These are phyloP conservation scores for Alternaria postmessia DNA, from an alignment of 2,329 filamentous ascomycete species.

Conservation along the genomic window DNA sequence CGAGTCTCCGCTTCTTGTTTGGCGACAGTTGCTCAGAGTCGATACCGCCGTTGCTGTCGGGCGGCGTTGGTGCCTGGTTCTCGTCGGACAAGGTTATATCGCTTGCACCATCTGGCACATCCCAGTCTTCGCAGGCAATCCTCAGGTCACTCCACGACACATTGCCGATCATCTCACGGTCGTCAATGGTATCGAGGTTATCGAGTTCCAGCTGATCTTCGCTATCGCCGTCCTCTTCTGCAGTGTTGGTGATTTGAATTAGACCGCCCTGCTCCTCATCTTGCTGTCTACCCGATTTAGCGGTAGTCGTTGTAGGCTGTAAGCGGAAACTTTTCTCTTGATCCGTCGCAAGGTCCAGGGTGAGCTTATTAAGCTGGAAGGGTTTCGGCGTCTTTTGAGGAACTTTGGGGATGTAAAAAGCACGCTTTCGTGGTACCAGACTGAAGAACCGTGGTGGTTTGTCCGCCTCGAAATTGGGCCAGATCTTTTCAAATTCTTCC, in stretches of 20 bases:
- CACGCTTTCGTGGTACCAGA: slow-evolving; percentile 81
- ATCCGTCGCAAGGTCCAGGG: slow-evolving; percentile 83
- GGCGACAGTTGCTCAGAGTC: slow-evolving; percentile 45
- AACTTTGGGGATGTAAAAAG: slow-evolving; percentile 79
- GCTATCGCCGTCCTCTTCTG: slow-evolving; percentile 55
- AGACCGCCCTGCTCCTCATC: slow-evolving; percentile 65
- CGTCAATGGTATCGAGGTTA: slow-evolving; percentile 61
- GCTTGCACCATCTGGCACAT: slow-evolving; percentile 57
- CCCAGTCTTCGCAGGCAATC: slow-evolving; percentile 88
- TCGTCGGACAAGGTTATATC: slow-evolving; percentile 42
- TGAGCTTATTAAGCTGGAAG: slow-evolving; percentile 85
- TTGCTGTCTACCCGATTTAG: slow-evolving; percentile 58
- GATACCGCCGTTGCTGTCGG: slow-evolving; percentile 33
- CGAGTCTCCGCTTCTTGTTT: slow-evolving; percentile 71
- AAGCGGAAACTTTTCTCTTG: slow-evolving; percentile 86
- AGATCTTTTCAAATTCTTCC: slow-evolving; percentile 80
- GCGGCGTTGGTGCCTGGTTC: slow-evolving; percentile 36
- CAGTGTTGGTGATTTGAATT: slow-evolving; percentile 54
- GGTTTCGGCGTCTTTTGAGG: slow-evolving; percentile 81
- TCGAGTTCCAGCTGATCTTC: slow-evolving; percentile 57
- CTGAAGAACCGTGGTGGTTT: slow-evolving; percentile 81
- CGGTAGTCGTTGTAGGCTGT: slow-evolving; percentile 61
- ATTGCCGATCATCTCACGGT: slow-evolving; percentile 74
- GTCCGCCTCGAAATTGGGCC: slow-evolving; percentile 80
- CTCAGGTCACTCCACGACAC: slow-evolving; percentile 82